Base-by-base conservation (phyloP, 768 basidiomycete species). In the Clitopilus hobsonii region DNA sequence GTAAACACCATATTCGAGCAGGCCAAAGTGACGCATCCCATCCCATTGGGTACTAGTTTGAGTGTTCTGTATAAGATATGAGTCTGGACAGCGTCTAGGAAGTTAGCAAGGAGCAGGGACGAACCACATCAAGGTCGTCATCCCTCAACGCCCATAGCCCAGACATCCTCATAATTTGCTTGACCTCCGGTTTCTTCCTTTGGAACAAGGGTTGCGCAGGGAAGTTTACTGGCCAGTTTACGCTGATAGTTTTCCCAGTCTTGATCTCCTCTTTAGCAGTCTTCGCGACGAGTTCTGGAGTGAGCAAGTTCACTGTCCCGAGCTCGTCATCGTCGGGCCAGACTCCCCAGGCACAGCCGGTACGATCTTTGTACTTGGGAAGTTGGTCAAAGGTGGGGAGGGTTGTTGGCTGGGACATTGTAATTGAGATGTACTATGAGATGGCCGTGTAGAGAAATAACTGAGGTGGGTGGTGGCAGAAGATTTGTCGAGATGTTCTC, bases 11-110 rank as follows among this genome's bases (percentile, higher is more conserved):
- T 85, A 77, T 14, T 79, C 74, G 0, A 66, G 50, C 38, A 86
- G 56, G 2, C 83, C 83, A 60, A 75, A 83, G 59, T 87, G 84
- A 56, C 78, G 74, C 64, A 86, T 54, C 6, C 85, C 84, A 59
- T 88, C 86, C 85, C 86, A 86, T 60, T 88, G 85, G 3, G 83
- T 76, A 7, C 85, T 84, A 0, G 84, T 85, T 69, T 88, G 86
- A 0, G 85, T 85, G 58, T 88, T 87, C 85, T 87, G 60, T 20
- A 41, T 18, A n/a, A n/a, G n/a, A n/a, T n/a, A n/a, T n/a, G n/a
- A n/a, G n/a, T n/a, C 38, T 5, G 11, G 11, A 10, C 18, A 36
- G 32, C 4, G 13, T 36, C 10, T 3, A 36, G 13, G 7, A 30
- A 36, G 20, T 22, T 38, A 36, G 13, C 56, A 24, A 29, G 13